Conservation (phyloP, 1,284 basidiomycete species). For the Porodaedalea pini region DNA sequence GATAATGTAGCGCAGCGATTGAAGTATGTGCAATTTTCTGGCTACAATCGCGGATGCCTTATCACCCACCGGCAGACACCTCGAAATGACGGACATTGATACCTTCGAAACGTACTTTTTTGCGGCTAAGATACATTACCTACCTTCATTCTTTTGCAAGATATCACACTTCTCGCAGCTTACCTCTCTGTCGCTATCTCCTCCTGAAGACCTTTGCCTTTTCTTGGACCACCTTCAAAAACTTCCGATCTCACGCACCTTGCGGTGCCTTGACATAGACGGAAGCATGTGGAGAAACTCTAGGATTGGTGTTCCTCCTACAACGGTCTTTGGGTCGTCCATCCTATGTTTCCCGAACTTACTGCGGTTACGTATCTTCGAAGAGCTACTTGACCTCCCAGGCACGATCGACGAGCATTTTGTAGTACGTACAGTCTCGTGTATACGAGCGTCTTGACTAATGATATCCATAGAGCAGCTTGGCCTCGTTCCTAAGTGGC, state of each 20-base stretch:
- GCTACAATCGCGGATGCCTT: background rate
- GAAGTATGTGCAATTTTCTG: background rate
- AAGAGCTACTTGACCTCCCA: background rate
- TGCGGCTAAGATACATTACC: background rate
- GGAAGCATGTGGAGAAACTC: background rate
- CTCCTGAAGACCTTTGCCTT: background rate
- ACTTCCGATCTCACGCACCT: background rate
- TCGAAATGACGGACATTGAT: background rate
- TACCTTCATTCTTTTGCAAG: background rate
- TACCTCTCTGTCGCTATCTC: background rate
- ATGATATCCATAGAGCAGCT: background rate
- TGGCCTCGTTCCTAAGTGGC: background rate
- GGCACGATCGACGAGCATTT: background rate
- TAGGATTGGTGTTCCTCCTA: background rate
- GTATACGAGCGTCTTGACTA: background rate
- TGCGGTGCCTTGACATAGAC: background rate
- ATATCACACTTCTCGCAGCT: background rate
- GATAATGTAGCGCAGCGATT: background rate
- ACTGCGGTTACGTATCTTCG: background rate
- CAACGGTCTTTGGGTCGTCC: background rate
- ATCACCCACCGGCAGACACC: background rate
- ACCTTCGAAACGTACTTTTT: background rate
- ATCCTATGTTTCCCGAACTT: background rate
- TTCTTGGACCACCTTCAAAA: background rate
- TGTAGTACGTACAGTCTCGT: background rate